Evolutionary conservation across 2,329 filamentous ascomycete species (phyloP).

Genomic region (Fonsecaea multimorphosa): DNA sequence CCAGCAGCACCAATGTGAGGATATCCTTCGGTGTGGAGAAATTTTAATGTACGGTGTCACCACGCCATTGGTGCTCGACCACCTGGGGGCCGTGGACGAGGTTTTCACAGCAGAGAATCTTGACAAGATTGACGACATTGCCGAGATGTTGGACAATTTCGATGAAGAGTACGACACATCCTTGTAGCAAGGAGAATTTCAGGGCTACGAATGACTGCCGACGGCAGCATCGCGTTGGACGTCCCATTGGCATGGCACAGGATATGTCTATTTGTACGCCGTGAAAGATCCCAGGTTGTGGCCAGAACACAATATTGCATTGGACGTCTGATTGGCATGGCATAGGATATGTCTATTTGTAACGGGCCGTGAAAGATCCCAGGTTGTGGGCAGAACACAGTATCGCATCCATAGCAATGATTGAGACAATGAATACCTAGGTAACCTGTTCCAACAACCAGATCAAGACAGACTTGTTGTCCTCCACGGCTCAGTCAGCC

Average conservation of each 20-base stretch:
- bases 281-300: slow-evolving; percentile 1
- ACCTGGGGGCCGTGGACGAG: neutral
- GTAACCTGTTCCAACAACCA: neutral
- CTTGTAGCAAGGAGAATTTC: neutral
- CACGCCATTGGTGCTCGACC: neutral
- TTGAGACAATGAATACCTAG: neutral
- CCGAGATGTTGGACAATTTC: slow-evolving; percentile 16
- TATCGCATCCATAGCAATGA: neutral
- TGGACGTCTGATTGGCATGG: neutral
- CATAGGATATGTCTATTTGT: slow-evolving; percentile 3
- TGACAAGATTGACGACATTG: slow-evolving; percentile 13
- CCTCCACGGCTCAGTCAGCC: neutral
- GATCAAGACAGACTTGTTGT: neutral
- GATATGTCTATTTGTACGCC: slow-evolving; percentile 2
- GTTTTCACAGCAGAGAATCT: neutral
- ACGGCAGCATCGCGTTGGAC: neutral
- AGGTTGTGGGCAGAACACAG: neutral
- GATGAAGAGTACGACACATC: slow-evolving; percentile 3
- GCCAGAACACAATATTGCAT: neutral
- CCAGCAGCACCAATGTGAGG: slow-evolving; percentile 4
- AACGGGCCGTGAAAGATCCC: slow-evolving; percentile 1
- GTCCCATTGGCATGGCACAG: neutral
- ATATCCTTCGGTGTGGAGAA: neutral
- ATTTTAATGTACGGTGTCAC: neutral
- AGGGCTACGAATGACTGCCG: neutral